phyloP scores from a whole-genome alignment of 2,329 filamentous ascomycete genomes.

The Cryoendolithus antarcticus region DNA sequence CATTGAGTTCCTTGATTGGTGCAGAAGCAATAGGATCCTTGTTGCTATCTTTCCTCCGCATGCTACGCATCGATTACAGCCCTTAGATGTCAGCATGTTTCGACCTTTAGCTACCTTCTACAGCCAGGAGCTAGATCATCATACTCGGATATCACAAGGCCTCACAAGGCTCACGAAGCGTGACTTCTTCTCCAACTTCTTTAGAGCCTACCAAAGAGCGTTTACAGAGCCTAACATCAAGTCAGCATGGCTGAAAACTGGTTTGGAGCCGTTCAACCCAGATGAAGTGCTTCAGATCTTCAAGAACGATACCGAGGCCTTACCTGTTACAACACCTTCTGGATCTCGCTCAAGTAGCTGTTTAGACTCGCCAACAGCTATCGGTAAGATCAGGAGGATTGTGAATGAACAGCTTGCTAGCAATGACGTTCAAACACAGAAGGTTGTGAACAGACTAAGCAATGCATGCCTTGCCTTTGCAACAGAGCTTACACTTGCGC shows the following conservation, averaged over 20 bases:
- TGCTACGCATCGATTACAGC: constrained; percentile 8
- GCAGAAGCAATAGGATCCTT: constrained; percentile 5
- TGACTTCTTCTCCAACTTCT: constrained; percentile 9
- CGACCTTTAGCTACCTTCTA: constrained; percentile 10
- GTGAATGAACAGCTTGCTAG: no score
- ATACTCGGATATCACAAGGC: constrained; percentile 3
- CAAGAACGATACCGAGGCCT: neutral
- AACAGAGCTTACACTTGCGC: no score
- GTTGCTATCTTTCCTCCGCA: constrained; percentile 5
- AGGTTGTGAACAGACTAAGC: no score
- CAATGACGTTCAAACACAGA: no score
- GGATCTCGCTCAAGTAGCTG: no score
- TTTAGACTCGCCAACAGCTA: no score
- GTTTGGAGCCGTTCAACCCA: constrained; percentile 8
- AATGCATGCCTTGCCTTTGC: no score
- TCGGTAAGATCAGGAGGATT: no score
- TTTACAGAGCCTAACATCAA: constrained; percentile 7
- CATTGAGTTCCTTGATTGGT: constrained; percentile 1
- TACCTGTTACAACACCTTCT: no score
- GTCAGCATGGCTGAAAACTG: constrained; percentile 7
- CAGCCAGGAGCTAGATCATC: constrained; percentile 4
- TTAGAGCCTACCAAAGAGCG: constrained; percentile 6
- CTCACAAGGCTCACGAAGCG: constrained; percentile 6
- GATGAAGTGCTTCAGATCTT: constrained; percentile 2
- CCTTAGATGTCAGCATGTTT: constrained; percentile 11